phyloP scores from a whole-genome alignment of 2,329 filamentous ascomycete species.

The Fonsecaea nubica region DNA sequence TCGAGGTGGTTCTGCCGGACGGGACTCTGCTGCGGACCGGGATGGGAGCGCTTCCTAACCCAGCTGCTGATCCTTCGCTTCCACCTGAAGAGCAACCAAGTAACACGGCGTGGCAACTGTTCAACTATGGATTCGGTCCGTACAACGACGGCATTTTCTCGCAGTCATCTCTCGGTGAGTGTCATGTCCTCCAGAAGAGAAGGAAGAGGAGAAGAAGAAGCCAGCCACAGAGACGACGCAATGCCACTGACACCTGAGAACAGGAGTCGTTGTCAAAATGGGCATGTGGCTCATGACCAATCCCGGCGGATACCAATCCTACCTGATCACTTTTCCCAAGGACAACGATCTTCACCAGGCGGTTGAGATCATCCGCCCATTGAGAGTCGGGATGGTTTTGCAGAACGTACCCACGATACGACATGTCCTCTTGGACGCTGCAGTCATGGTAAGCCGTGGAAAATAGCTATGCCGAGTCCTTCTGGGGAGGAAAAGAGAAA shows the following conservation, averaged over 20 bases:
- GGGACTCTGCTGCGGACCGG: constrained; percentile 50
- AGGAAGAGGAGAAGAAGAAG: too few species aligned
- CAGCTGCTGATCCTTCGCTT: constrained; percentile 16
- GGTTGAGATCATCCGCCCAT: constrained; percentile 45
- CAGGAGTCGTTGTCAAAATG: constrained; percentile 55
- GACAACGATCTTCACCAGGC: constrained; percentile 51
- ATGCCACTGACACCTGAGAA: constrained; percentile 39
- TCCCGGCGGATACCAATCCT: constrained; percentile 56
- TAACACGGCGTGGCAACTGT: constrained; percentile 53
- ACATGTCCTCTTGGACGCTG: constrained; percentile 55
- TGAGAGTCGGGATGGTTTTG: constrained; percentile 50
- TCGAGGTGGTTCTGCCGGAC: constrained; percentile 54
- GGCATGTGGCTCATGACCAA: constrained; percentile 62
- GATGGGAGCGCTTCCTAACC: constrained; percentile 47
- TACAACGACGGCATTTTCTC: constrained; percentile 54
- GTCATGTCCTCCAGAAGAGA: constrained; percentile 46
- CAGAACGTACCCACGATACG: constrained; percentile 58
- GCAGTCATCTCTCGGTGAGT: constrained; percentile 55
- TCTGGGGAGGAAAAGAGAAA: too few species aligned
- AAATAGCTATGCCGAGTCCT: too few species aligned
- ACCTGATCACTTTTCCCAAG: constrained; percentile 54
- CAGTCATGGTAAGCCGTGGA: constrained; percentile 43
- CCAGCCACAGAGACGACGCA: background rate
- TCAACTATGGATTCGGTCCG: constrained; percentile 33
- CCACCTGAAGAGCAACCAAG: constrained; percentile 23